These are phyloP conservation scores for Pseudopyrenochaeta lycopersici DNA, from an alignment of 2,329 filamentous ascomycete species.

Conservation along the genomic window DNA sequence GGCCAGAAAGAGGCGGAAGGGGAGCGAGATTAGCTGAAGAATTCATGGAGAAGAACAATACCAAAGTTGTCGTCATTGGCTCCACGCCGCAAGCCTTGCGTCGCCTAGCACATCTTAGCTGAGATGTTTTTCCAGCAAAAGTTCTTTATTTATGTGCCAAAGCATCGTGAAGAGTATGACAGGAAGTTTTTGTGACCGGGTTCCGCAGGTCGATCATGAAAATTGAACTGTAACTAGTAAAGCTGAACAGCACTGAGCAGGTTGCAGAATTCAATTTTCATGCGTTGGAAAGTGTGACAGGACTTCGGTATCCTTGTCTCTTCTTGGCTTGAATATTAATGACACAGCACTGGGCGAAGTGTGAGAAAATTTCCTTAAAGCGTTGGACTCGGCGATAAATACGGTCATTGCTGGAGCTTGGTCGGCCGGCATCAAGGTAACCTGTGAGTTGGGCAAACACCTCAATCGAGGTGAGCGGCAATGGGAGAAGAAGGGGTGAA, in stretches of 20 bases:
- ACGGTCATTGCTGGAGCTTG: constrained; percentile 51
- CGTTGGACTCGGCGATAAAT: constrained; percentile 37
- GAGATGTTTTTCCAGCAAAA: constrained; percentile 44
- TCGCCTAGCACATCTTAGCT: constrained; percentile 41
- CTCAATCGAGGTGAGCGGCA: constrained; percentile 63
- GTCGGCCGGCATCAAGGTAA: constrained; percentile 47
- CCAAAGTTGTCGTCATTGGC: constrained; percentile 46
- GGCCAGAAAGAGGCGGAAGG: too few relatives aligned
- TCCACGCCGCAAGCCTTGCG: constrained; percentile 45
- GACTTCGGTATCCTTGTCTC: constrained; percentile 43
- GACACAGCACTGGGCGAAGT: constrained; percentile 38
- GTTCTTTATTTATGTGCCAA: constrained; percentile 46
- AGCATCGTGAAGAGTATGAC: constrained; percentile 46
- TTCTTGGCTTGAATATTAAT: constrained; percentile 49
- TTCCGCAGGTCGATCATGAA: constrained; percentile 38
- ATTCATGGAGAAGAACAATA: constrained; percentile 27
- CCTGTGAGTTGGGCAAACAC: constrained; percentile 57
- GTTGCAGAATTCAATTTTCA: constrained; percentile 42
- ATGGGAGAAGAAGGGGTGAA: constrained; percentile 42
- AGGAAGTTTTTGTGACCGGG: constrained; percentile 51
- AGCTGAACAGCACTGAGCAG: constrained; percentile 19
- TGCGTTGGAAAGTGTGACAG: constrained; percentile 51
- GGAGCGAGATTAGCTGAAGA: too few relatives aligned
- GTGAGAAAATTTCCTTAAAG: constrained; percentile 49
- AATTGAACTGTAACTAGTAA: constrained; percentile 45